Conservation (phyloP, 2,329 filamentous ascomycete species). For the Helicocarpus griseus region DNA sequence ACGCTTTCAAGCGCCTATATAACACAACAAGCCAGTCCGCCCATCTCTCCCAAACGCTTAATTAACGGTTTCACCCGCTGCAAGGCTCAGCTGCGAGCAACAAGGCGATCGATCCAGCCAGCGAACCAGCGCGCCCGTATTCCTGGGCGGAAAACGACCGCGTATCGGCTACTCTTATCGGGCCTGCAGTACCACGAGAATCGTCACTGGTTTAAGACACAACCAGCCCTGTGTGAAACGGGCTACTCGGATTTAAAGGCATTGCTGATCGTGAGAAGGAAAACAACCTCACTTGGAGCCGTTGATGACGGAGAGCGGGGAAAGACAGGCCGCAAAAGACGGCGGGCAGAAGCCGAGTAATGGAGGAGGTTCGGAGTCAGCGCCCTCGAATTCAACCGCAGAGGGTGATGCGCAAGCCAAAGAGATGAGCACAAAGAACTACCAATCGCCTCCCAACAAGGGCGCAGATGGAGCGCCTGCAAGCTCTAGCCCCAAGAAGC, state of each 20-base stretch:
- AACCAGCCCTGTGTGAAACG: background rate
- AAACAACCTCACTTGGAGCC: too few relatives aligned
- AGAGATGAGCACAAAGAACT: conserved; percentile 23
- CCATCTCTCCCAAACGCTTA: background rate
- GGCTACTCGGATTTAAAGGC: background rate
- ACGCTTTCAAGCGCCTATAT: background rate
- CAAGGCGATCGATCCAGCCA: background rate
- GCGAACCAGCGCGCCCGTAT: background rate
- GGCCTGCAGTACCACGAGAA: background rate
- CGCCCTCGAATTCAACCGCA: conserved; percentile 9
- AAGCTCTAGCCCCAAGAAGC: conserved; percentile 60
- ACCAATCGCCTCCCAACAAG: conserved; percentile 14
- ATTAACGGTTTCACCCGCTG: conserved; percentile 1
- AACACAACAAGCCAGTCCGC: background rate
- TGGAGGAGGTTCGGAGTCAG: conserved; percentile 19
- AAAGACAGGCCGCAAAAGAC: conserved; percentile 7
- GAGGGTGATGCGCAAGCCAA: conserved; percentile 17
- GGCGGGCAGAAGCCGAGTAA: conserved; percentile 17
- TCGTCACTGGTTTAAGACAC: background rate
- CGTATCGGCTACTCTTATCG: conserved; percentile 1
- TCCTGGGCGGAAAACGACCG: background rate
- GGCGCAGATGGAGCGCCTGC: conserved; percentile 23
- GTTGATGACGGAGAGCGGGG: conserved; percentile 12
- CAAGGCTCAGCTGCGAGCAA: background rate
- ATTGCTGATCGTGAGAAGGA: background rate